Base-by-base conservation (phyloP, 139 green algal genomes). In the Closterium sp. region DNA sequence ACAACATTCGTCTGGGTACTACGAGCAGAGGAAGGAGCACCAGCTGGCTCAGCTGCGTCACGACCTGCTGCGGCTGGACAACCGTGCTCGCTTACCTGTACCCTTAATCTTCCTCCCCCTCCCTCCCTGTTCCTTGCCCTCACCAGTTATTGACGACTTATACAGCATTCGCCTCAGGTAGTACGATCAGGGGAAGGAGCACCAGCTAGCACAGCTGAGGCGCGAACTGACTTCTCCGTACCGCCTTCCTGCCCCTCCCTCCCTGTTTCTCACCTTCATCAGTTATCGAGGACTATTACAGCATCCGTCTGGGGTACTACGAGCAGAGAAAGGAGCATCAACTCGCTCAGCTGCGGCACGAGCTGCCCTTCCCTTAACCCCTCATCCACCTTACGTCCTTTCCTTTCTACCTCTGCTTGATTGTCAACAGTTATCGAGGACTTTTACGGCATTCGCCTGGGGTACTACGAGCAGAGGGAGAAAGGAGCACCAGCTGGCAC, bases 221-320 rank as follows among this genome's bases (percentile, higher is more conserved):
- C 92, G 90, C 29, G 96, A 99, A 89, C 90, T 98, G 94, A 19
- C 45, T 70, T 19, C 45, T 70, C 45, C 45, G 9, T 19, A 70
- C 9, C 45, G 32, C 32, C 45, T 70, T 70, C 45, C 45, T 38
- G 32, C 32, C 32, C 5, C 11, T 70, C 45, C 5, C 45, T 19
- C 45, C 45, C 32, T 38, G 2, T 4, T 70, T 70, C 11, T 70
- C 11, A 70, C 45, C 45, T 13, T 70, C 10, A 13, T 22, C 45
- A 70, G 5, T 70, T 4, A 70, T 70, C 10, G 45, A 70, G 5
- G 45, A 70, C 3, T 38, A 7, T 3, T 38, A 38, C 87, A 88
- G 95, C 30, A 91, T 98, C 88, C 95, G 98, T 34, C 94, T 99
- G 13, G 91, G 97, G 10, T 98, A 96, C 93, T 99, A 99, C 93